A percentile compares a stretch with the other conserved stretches of the same genome.
phyloP scores from a whole-genome alignment of 1,284 basidiomycete species.

The Boletellus deceptivus region DNA sequence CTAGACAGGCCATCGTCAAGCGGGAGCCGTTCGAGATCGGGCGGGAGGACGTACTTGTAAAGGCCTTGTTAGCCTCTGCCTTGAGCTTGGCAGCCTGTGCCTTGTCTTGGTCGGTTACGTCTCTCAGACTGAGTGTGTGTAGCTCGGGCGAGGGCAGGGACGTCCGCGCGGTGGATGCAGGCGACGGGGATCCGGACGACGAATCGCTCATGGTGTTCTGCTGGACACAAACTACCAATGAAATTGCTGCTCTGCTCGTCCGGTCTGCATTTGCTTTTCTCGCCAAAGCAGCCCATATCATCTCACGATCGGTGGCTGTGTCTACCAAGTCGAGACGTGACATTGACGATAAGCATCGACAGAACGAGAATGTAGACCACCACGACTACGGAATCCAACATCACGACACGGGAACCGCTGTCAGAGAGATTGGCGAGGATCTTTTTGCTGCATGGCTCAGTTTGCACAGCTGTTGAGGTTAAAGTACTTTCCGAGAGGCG shows the following conservation, averaged over 20 bases:
- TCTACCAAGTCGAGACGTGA: not conserved
- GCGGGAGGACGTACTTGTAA: conserved; percentile 51
- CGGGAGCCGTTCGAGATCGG: conserved; percentile 1
- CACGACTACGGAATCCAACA: not conserved
- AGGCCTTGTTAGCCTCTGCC: conserved; percentile 83
- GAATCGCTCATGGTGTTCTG: conserved; percentile 43
- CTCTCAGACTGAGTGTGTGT: conserved; percentile 46
- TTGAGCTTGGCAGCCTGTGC: conserved; percentile 72
- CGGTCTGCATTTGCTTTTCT: conserved; percentile 6
- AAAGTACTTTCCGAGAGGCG: conserved; percentile 64
- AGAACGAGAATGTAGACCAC: not conserved
- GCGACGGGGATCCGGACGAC: conserved; percentile 38
- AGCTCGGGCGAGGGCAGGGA: conserved; percentile 58
- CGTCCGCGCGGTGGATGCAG: conserved; percentile 50
- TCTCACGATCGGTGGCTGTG: conserved; percentile 33
- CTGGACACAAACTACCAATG: conserved; percentile 2
- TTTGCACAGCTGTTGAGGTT: conserved; percentile 55
- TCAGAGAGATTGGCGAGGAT: not conserved
- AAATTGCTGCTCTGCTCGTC: not conserved
- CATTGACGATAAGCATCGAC: conserved; percentile 1
- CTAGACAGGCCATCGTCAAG: conserved; percentile 31
- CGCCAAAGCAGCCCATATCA: conserved; percentile 15
- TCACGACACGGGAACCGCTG: not conserved
- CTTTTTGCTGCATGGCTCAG: not conserved
- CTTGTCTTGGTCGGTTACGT: conserved; percentile 69